phyloP scores from a whole-genome alignment of 768 basidiomycete species.

The Agrocybe praecox region DNA sequence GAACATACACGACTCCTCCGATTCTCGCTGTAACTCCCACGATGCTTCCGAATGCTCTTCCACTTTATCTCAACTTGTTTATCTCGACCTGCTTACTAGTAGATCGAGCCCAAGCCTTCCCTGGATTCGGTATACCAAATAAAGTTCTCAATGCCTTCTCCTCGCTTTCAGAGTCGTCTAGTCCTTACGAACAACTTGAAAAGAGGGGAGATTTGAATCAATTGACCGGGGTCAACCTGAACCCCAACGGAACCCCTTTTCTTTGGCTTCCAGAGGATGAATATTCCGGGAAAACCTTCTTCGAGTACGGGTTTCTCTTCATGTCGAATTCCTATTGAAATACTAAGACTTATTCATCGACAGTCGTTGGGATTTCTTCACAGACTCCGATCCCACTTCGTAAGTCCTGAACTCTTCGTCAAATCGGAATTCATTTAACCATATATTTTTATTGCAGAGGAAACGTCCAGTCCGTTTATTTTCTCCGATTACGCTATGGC shows the following conservation, averaged over 20 bases:
- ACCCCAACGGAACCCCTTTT: conserved; percentile 52
- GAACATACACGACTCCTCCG: background rate
- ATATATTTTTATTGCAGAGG: conserved; percentile 48
- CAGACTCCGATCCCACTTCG: conserved; percentile 68
- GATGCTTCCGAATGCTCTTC: background rate
- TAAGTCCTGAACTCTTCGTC: conserved; percentile 30
- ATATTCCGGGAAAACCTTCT: conserved; percentile 66
- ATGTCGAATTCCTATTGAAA: background rate
- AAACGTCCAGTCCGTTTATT: conserved; percentile 60
- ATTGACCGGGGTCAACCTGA: conserved; percentile 36
- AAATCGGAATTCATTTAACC: conserved; percentile 3
- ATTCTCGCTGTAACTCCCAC: background rate
- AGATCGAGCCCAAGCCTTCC: background rate
- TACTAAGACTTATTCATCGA: conserved; percentile 7
- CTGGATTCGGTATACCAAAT: background rate
- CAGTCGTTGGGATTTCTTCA: conserved; percentile 64
- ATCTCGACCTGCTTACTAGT: background rate
- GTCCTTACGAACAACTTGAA: background rate
- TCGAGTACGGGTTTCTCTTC: conserved; percentile 55
- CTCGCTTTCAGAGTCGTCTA: background rate
- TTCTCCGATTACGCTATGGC: background rate
- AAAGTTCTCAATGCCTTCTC: background rate
- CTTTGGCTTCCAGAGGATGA: conserved; percentile 71
- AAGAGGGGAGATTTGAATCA: background rate
- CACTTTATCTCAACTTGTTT: background rate